Conservation (phyloP, 2,329 filamentous ascomycete species). For the Elsinoe batatas region DNA sequence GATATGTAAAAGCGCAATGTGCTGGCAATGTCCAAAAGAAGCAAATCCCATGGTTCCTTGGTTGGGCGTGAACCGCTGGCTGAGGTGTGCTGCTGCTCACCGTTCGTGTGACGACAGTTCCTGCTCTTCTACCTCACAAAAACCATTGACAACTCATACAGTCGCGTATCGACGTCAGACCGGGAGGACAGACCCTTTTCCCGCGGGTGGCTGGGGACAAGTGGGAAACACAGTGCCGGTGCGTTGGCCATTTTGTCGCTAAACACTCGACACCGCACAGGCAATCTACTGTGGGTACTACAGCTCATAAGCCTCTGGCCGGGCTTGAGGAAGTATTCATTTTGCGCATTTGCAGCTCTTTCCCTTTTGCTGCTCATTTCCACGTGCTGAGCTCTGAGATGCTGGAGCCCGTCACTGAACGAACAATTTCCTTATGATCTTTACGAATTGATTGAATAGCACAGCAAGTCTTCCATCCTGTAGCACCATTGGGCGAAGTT, state of each 20-base stretch:
- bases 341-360: neutral
- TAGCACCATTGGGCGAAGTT: neutral
- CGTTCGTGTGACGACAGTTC: neutral
- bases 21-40: neutral
- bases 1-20: neutral
- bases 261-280: neutral
- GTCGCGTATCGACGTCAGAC: neutral
- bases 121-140: neutral
- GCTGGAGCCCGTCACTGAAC: neutral
- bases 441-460: neutral
- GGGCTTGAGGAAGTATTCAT: neutral
- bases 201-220: conserved; percentile 1
- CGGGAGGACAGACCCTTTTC: neutral
- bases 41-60: neutral
- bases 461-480: neutral
- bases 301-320: neutral
- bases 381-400: conserved; percentile 1
- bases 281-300: conserved; percentile 2
- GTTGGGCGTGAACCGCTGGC: neutral
- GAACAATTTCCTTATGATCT: neutral
- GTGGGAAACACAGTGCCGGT: neutral
- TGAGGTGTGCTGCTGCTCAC: neutral
- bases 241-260: too few relatives aligned
- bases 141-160: neutral
- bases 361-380: neutral